Conservation (phyloP, 1,284 basidiomycete species). For the Ganoderma boninense region DNA sequence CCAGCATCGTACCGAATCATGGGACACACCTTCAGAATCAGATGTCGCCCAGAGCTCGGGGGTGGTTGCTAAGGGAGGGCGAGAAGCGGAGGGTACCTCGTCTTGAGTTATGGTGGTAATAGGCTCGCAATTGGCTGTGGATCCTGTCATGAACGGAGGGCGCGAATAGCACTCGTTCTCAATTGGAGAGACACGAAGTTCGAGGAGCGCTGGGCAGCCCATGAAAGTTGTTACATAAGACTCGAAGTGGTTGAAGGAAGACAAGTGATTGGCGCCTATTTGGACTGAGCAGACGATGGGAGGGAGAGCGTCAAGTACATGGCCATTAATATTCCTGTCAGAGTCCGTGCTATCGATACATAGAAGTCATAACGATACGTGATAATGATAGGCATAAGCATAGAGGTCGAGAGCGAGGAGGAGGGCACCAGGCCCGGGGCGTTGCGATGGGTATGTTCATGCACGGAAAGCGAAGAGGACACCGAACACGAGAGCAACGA, state of each 20-base stretch:
- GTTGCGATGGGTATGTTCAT: not conserved
- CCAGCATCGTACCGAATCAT: not conserved
- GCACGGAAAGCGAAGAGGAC: slow-evolving; percentile 14
- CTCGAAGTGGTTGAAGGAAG: not conserved
- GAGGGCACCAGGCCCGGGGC: too few relatives aligned
- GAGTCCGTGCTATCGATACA: not conserved
- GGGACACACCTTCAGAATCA: not conserved
- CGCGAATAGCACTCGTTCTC: too few relatives aligned
- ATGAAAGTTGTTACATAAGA: not conserved
- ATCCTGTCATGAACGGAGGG: too few relatives aligned
- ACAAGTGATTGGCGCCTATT: not conserved
- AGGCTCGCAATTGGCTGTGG: too few relatives aligned
- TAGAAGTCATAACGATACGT: slow-evolving; percentile 3
- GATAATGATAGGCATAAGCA: not conserved
- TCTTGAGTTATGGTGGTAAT: too few relatives aligned
- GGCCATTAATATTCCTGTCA: not conserved
- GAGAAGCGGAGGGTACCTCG: too few relatives aligned
- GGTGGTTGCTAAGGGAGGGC: not conserved
- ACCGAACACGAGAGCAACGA: slow-evolving; percentile 7
- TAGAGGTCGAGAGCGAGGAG: too few relatives aligned
- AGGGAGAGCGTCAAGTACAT: not conserved
- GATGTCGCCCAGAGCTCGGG: not conserved
- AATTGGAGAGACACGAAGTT: not conserved
- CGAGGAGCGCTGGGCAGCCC: not conserved
- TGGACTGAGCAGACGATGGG: not conserved